Evolutionary conservation across 192 early-diverging fungal genomes (phyloP).

Genomic region (Entomortierella beljakovae): DNA sequence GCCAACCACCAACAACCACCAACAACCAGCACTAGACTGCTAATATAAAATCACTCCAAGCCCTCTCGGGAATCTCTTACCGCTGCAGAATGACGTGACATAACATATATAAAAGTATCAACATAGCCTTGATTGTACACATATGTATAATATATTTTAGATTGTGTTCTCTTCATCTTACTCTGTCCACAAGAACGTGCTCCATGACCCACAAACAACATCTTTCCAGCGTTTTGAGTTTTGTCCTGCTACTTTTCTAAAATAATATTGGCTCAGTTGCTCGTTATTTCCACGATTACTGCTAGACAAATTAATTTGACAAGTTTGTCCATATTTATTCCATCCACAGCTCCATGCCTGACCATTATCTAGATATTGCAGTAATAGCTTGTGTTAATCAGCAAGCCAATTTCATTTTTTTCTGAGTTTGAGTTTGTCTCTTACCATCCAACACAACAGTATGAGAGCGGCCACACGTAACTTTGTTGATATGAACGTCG

Average conservation of each 20-base stretch:
- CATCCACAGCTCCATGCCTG: constrained; percentile 46
- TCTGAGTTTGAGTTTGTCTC: too few species aligned
- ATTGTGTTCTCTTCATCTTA: background rate
- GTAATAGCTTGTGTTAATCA: background rate
- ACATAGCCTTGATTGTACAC: too few species aligned
- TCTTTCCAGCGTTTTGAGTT: background rate
- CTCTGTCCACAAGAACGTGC: background rate
- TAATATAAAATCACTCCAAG: too few species aligned
- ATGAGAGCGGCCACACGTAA: constrained; percentile 53
- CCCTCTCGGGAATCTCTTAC: too few species aligned
- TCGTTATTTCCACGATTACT: background rate
- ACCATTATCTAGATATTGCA: constrained; percentile 20
- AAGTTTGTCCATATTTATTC: constrained; percentile 44
- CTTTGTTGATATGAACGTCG: constrained; percentile 31
- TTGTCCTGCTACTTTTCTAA: background rate
- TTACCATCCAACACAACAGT: constrained; percentile 50
- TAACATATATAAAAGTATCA: too few species aligned
- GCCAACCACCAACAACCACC: too few species aligned
- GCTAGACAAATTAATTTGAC: background rate
- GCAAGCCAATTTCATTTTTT: background rate
- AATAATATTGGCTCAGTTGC: constrained; percentile 5
- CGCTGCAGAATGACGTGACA: too few species aligned
- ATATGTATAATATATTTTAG: background rate
- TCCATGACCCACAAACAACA: background rate
- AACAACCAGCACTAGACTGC: too few species aligned